phyloP scores from a whole-genome alignment of 2,329 filamentous ascomycete species.

The Keithomyces neogunnii region DNA sequence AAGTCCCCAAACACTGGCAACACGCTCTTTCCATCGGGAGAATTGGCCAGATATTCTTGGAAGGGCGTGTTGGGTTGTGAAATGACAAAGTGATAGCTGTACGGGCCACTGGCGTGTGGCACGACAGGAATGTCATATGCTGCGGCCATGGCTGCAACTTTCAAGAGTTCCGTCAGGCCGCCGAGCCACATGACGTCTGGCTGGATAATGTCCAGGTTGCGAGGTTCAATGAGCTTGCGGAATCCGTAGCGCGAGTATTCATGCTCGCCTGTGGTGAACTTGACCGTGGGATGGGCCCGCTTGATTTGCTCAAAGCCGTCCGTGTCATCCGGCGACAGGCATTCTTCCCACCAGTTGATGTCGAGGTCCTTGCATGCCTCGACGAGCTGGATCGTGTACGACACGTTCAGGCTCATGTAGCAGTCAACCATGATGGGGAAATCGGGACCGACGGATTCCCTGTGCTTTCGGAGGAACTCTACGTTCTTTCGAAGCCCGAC shows the following conservation, averaged over 20 bases:
- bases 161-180: conserved; percentile 84
- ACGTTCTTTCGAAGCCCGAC: conserved; percentile 81
- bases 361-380: conserved; percentile 74
- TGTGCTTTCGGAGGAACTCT: conserved; percentile 77
- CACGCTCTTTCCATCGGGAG: conserved; percentile 81
- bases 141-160: conserved; percentile 78
- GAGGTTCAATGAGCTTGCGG: conserved; percentile 84
- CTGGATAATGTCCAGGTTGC: conserved; percentile 89
- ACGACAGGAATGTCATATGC: conserved; percentile 94
- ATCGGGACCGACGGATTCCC: conserved; percentile 76
- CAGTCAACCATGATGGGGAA: conserved; percentile 94
- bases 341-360: conserved; percentile 98
- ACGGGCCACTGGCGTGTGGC: conserved; percentile 87
- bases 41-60: conserved; percentile 94
- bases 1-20: conserved; percentile 87
- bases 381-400: conserved; percentile 86
- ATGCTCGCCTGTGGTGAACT: conserved; percentile 94
- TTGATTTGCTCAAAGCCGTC: conserved; percentile 88
- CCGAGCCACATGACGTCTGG: conserved; percentile 98
- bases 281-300: conserved; percentile 78
- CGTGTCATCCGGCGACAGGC: conserved; percentile 81
- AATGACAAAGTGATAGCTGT: conserved; percentile 93
- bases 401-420: conserved; percentile 91
- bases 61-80: conserved; percentile 90
- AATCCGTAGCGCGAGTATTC: conserved; percentile 93